A percentile compares a stretch with the other conserved stretches of the same genome.
These are phyloP conservation scores for Pseudogymnoascus sp. DNA, from an alignment of 2,329 filamentous ascomycete species.

Conservation along the genomic window DNA sequence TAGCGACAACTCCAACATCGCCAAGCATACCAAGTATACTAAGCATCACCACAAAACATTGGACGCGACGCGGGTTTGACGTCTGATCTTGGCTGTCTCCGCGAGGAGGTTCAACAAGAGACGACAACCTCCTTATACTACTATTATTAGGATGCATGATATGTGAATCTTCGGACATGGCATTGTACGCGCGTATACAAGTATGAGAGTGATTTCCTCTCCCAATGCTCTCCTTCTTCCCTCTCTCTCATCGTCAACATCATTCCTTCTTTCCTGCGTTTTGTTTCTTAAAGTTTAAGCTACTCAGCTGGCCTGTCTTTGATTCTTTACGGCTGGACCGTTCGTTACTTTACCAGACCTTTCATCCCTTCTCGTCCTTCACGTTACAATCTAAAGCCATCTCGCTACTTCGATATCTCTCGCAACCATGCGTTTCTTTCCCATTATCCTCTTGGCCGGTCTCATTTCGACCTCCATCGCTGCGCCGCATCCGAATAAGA, in stretches of 20 bases:
- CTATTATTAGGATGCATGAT: background rate
- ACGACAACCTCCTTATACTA: background rate
- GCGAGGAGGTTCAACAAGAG: background rate
- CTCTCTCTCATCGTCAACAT: background rate
- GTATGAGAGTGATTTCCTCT: background rate
- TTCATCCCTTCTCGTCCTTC: background rate
- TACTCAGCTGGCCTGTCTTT: background rate
- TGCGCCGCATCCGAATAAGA: background rate
- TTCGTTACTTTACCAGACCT: conserved; percentile 2
- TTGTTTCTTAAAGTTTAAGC: background rate
- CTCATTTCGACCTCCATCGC: background rate
- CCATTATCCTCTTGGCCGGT: conserved; percentile 1
- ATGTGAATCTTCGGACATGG: background rate
- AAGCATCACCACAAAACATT: conserved; percentile 4
- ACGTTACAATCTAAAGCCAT: background rate
- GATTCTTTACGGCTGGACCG: conserved; percentile 6
- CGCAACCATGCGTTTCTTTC: background rate
- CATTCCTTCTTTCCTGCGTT: background rate
- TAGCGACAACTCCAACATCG: background rate
- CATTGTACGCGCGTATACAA: background rate
- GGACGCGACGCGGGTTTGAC: background rate
- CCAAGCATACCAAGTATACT: background rate
- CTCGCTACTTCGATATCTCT: background rate
- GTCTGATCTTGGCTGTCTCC: conserved; percentile 4
- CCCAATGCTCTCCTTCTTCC: background rate